These are phyloP conservation scores for Alternaria atra DNA, from an alignment of 2,329 filamentous ascomycete genomes.

Conservation along the genomic window DNA sequence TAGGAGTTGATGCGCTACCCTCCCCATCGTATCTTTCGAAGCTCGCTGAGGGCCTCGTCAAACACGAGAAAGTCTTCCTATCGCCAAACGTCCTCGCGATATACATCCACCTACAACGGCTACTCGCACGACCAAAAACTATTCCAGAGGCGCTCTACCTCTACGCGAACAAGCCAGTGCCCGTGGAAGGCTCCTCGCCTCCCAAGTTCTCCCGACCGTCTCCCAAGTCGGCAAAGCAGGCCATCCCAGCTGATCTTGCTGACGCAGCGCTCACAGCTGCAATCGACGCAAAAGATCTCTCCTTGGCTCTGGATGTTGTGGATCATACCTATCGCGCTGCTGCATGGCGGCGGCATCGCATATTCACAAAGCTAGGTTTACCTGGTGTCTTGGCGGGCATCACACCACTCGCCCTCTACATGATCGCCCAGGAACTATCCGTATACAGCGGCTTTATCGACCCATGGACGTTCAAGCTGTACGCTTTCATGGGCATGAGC, in stretches of 20 bases:
- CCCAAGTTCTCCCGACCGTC: constrained; percentile 60
- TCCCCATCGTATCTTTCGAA: constrained; percentile 56
- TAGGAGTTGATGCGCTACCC: constrained; percentile 37
- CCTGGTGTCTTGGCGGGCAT: constrained; percentile 66
- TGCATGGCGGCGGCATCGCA: constrained; percentile 73
- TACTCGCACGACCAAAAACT: constrained; percentile 75
- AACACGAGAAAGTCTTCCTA: constrained; percentile 81
- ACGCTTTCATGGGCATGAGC: constrained; percentile 81
- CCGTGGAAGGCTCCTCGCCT: constrained; percentile 65
- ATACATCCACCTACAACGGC: constrained; percentile 80
- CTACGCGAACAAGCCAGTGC: constrained; percentile 83
- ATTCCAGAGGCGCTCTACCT: constrained; percentile 82
- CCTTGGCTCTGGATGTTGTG: constrained; percentile 78
- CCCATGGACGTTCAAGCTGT: constrained; percentile 73
- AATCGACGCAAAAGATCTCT: constrained; percentile 79
- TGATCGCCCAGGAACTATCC: constrained; percentile 73
- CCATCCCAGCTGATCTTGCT: constrained; percentile 75
- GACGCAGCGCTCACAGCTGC: constrained; percentile 80
- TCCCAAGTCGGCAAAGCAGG: constrained; percentile 73
- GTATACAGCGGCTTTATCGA: constrained; percentile 80
- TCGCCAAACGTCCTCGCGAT: constrained; percentile 73
- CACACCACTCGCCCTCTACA: constrained; percentile 74
- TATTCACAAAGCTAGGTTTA: constrained; percentile 69
- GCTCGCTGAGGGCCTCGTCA: constrained; percentile 73
- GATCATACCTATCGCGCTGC: constrained; percentile 72